These are phyloP conservation scores for Cynanchum wilfordii DNA, from an alignment of 257 asterid genomes.

Conservation along the genomic window DNA sequence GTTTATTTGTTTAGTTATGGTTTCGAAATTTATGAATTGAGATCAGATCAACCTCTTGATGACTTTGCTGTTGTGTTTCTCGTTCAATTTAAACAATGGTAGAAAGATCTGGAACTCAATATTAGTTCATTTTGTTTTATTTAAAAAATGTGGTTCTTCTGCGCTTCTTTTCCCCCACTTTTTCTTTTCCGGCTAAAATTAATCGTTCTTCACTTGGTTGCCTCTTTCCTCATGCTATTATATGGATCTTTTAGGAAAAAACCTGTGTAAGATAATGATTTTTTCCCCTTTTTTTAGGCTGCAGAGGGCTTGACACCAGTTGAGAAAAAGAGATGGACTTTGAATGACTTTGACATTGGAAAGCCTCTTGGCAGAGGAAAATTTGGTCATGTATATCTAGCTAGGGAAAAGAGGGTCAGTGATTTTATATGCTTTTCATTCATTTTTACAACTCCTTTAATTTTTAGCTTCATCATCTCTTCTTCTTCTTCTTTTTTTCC, in stretches of 20 bases:
- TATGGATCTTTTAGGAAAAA: background rate
- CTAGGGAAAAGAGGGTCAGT: constrained; percentile 78
- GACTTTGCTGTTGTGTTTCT: background rate
- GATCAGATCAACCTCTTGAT: background rate
- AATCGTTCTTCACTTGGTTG: background rate
- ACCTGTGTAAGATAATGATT: background rate
- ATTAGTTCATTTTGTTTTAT: background rate
- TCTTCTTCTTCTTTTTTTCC: no score
- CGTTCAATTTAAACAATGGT: background rate
- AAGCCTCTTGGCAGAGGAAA: constrained; percentile 94
- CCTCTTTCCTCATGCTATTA: background rate
- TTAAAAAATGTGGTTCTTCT: background rate
- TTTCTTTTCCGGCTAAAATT: no score
- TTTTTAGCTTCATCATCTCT: background rate
- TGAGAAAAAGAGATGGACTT: constrained; percentile 68
- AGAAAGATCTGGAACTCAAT: background rate
- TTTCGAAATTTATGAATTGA: background rate
- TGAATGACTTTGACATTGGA: constrained; percentile 75
- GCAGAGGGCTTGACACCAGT: constrained; percentile 44
- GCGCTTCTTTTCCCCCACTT: background rate
- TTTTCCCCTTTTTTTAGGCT: constrained; percentile 31
- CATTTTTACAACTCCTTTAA: background rate
- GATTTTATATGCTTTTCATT: background rate
- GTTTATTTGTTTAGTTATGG: background rate
- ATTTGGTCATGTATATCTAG: constrained; percentile 85